Conservation (phyloP, 306 rosid species). For the Cucurbita argyrosperma region DNA sequence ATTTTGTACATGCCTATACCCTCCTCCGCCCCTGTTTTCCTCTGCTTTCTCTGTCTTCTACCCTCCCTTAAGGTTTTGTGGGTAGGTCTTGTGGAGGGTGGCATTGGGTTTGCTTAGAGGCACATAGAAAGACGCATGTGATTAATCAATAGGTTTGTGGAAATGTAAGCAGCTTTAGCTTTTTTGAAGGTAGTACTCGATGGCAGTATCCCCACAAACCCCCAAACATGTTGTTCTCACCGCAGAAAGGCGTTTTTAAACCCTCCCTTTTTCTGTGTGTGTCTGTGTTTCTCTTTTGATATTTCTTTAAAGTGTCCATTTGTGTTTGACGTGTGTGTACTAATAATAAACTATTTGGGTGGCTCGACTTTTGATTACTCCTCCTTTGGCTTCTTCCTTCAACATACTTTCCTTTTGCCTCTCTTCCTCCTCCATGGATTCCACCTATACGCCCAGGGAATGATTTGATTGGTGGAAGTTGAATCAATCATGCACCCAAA, state of each 20-base stretch:
- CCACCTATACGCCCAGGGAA: background rate
- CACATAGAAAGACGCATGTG: background rate
- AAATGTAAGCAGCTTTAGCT: no score
- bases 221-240: background rate
- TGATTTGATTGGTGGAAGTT: background rate
- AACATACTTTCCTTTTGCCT: background rate
- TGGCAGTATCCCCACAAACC: background rate
- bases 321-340: slow-evolving; percentile 1
- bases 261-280: no score
- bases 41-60: background rate
- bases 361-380: background rate
- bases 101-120: background rate
- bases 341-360: background rate
- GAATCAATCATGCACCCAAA: background rate
- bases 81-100: background rate
- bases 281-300: no score
- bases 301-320: background rate
- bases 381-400: background rate
- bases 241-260: no score
- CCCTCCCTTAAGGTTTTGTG: background rate
- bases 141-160: background rate
- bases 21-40: background rate
- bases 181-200: background rate
- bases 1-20: background rate
- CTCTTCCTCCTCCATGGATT: background rate